These are phyloP conservation scores for Cadophora gregata DNA, from an alignment of 2,329 filamentous ascomycete genomes.

Conservation along the genomic window DNA sequence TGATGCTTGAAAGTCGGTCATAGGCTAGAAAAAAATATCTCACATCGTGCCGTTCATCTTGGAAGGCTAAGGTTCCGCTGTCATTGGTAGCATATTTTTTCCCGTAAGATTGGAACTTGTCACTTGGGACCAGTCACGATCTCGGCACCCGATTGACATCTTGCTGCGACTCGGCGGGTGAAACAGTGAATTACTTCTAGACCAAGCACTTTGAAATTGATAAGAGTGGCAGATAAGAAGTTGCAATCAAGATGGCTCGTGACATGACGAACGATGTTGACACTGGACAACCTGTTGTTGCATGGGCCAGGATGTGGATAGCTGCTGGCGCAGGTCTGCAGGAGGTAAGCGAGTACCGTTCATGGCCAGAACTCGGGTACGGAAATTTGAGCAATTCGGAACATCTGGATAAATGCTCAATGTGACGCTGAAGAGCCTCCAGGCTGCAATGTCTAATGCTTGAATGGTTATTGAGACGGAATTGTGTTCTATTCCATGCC, in stretches of 20 bases:
- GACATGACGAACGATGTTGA: conserved; percentile 5
- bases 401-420: conserved; percentile 11
- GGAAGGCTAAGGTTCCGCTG: conserved; percentile 7
- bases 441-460: not conserved
- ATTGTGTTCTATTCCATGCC: conserved; percentile 12
- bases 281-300: not conserved
- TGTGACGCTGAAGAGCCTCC: not conserved
- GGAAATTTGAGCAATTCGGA: conserved; percentile 13
- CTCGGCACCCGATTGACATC: not conserved
- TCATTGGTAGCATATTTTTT: not conserved
- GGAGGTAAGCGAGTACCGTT: conserved; percentile 9
- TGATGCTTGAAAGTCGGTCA: conserved; percentile 4
- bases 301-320: conserved; percentile 7
- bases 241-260: not conserved
- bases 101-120: conserved; percentile 7
- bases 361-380: conserved; percentile 4
- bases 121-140: conserved; percentile 14
- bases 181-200: not conserved
- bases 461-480: not conserved
- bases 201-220: not conserved
- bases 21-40: conserved; percentile 6
- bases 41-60: conserved; percentile 9
- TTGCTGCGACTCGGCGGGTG: not conserved
- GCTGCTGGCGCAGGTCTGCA: not conserved
- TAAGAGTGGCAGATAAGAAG: not conserved